Percentiles rank a stretch among this genome's conserved stretches.
These are phyloP conservation scores for Cicer judaicum DNA, from an alignment of 306 rosid species.

Conservation along the genomic window DNA sequence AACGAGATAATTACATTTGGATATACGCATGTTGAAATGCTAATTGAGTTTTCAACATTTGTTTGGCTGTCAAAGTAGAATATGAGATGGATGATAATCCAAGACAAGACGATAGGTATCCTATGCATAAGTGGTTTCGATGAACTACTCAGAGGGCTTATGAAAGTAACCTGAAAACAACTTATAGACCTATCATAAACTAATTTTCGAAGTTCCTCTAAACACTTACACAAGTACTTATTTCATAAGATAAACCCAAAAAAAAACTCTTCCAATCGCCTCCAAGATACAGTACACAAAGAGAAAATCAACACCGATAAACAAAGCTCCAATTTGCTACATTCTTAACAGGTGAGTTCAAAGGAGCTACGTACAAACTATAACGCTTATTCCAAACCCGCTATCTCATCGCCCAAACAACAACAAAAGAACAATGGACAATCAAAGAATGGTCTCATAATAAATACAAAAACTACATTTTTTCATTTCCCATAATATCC, in stretches of 20 bases:
- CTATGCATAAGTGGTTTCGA: not conserved
- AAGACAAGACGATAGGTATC: not conserved
- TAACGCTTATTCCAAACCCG: conserved; percentile 12
- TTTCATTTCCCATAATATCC: not conserved
- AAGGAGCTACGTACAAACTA: conserved; percentile 31
- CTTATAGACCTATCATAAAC: not conserved
- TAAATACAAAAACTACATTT: conserved; percentile 16
- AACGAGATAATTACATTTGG: not conserved
- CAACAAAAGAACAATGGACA: conserved; percentile 8
- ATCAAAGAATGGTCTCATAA: not conserved
- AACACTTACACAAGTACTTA: not conserved
- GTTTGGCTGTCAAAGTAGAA: not conserved
- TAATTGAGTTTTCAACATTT: not conserved
- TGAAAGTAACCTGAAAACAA: not conserved
- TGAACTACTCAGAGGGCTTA: not conserved
- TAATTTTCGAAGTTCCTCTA: not conserved
- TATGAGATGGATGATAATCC: not conserved
- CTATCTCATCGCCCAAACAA: conserved; percentile 1
- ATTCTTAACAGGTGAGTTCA: conserved; percentile 21
- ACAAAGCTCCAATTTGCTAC: not conserved
- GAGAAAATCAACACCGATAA: conserved; percentile 16
- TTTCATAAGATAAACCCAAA: not conserved
- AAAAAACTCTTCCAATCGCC: not conserved
- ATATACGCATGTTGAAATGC: not conserved
- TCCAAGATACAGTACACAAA: not conserved